A percentile compares a stretch with the other conserved stretches of the same genome.
Evolutionary conservation across 805 yeast genomes (phyloP).

Genomic region (Yarrowia sp.): DNA sequence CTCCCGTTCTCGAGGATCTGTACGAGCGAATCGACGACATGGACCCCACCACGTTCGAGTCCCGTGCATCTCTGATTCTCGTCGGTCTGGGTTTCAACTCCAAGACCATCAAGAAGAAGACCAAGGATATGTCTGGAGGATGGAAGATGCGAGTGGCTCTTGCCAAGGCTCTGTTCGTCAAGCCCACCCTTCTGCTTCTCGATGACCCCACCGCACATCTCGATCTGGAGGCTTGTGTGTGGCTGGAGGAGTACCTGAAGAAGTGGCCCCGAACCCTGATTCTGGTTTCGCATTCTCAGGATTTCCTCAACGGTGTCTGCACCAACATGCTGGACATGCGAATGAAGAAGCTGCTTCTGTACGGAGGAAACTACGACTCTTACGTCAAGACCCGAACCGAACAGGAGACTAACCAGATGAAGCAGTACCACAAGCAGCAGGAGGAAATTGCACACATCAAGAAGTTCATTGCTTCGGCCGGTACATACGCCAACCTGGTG

Average conservation of each 20-base stretch:
- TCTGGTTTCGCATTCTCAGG: conserved; percentile 96
- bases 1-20: conserved; percentile 79
- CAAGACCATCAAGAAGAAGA: conserved; percentile 85
- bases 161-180: conserved; percentile 96
- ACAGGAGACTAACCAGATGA: conserved; percentile 96
- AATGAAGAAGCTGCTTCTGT: conserved; percentile 70
- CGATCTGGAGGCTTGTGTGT: conserved; percentile 99
- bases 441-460: conserved; percentile 98
- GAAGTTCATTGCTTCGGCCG: conserved; percentile 98
- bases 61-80: conserved; percentile 93
- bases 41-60: conserved; percentile 96
- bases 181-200: conserved; percentile 90
- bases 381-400: conserved; percentile 94
- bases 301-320: conserved; percentile 99
- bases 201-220: conserved; percentile 99
- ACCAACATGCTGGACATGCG: conserved; percentile 98
- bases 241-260: conserved; percentile 98
- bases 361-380: conserved; percentile 99
- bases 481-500: conserved; percentile 98
- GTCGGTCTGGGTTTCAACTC: conserved; percentile 97
- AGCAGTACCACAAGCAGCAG: conserved; percentile 95
- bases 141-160: conserved; percentile 99
- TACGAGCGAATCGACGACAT: conserved; percentile 94
- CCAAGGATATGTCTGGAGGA: conserved; percentile 99
- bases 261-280: conserved; percentile 92